phyloP scores from a whole-genome alignment of 495 filamentous ascomycete genomes.

The Hyaloscypha hepaticicola region DNA sequence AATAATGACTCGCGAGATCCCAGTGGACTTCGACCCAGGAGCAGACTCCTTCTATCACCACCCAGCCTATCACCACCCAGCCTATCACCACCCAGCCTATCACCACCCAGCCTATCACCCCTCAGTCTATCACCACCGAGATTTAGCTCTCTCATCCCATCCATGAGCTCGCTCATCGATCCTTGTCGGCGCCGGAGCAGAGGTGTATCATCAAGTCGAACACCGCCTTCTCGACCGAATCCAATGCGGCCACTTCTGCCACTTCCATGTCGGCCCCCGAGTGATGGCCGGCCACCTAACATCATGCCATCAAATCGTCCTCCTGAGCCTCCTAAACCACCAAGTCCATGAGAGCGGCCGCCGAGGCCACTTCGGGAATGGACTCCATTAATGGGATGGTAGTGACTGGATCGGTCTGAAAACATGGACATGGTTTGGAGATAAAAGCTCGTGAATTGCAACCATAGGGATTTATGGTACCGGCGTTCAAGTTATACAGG shows the following conservation, averaged over 20 bases:
- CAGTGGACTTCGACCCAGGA: background rate
- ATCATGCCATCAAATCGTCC: slow-evolving; percentile 1
- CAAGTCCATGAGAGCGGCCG: background rate
- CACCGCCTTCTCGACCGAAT: slow-evolving; percentile 10
- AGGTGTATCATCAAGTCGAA: slow-evolving; percentile 5
- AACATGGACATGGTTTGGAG: slow-evolving; percentile 6
- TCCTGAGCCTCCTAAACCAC: background rate
- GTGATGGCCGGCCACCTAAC: background rate
- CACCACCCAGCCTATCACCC: background rate
- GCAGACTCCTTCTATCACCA: too few relatives aligned
- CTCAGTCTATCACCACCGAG: background rate
- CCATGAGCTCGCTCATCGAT: slow-evolving; percentile 7
- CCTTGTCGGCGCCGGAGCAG: background rate
- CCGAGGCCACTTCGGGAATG: background rate
- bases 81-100: background rate
- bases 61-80: background rate
- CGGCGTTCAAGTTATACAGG: background rate
- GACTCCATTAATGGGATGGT: background rate
- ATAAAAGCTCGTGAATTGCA: background rate
- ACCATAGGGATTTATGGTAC: background rate
- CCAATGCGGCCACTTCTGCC: background rate
- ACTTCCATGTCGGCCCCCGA: slow-evolving; percentile 1
- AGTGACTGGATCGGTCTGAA: background rate
- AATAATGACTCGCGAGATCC: background rate
- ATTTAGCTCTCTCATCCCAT: background rate